Conservation (phyloP, 768 basidiomycete species). For the Amanita exitialis region DNA sequence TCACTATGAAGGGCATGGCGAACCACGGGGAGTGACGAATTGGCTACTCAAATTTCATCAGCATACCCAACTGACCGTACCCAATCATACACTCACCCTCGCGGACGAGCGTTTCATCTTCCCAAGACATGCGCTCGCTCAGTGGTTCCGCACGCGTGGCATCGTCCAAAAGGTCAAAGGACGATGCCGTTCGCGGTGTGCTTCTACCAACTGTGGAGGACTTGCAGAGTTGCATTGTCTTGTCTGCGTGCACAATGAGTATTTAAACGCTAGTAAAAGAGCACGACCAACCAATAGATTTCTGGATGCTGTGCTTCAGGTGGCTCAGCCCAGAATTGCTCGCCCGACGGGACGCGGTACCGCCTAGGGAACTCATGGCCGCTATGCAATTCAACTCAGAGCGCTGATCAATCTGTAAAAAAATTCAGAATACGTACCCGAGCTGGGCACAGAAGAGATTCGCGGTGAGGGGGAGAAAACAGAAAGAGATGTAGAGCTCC, state of each 20-base stretch:
- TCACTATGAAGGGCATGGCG: conserved; percentile 44
- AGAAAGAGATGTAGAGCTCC: neutral
- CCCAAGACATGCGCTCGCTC: conserved; percentile 34
- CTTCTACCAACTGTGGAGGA: conserved; percentile 41
- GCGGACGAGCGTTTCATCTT: conserved; percentile 32
- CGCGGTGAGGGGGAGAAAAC: conserved; percentile 8
- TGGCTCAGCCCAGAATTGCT: conserved; percentile 4
- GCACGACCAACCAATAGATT: conserved; percentile 53
- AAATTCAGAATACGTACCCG: conserved; percentile 13
- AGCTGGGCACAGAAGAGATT: conserved; percentile 19
- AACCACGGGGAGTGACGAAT: conserved; percentile 44
- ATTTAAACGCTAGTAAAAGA: neutral
- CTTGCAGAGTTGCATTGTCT: conserved; percentile 60
- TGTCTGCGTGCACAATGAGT: conserved; percentile 30
- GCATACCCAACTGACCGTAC: neutral
- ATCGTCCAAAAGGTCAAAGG: conserved; percentile 24
- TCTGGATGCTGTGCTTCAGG: conserved; percentile 55
- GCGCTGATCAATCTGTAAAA: conserved; percentile 1
- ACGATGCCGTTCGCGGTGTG: conserved; percentile 32
- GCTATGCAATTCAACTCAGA: neutral
- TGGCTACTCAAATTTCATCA: conserved; percentile 19
- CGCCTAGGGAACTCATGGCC: conserved; percentile 15
- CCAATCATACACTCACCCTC: conserved; percentile 24
- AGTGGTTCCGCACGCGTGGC: conserved; percentile 6
- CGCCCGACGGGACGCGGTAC: conserved; percentile 10